Evolutionary conservation across 345 rosid species (phyloP), one percentile per base, ranked within the genome.

Genomic region (Pistacia integerrima): DNA sequence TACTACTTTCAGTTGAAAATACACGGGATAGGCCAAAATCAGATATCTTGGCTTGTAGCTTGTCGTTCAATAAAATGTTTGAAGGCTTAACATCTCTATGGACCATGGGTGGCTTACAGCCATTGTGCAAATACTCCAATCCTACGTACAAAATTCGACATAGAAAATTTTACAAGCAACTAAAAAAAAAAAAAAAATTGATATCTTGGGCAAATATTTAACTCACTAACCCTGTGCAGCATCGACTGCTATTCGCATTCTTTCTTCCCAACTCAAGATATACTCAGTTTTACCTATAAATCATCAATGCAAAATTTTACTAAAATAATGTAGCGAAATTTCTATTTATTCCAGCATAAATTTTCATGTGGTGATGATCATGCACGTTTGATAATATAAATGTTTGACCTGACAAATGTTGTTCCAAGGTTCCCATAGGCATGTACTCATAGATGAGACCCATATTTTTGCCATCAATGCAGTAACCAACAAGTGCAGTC

Each of bases 191-290:
- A n/a, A 68, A n/a, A 51, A 13, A 8, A 6, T 4, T n/a, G 33
- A 30, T 30, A 30, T 30, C 33, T 30, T 30, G 33, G 33, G 33
- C 2, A 30, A 2, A 30, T 30, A 30, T 30, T 2, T 30, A 30
- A 30, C 16, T 10, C 9, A n/a, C 38, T 76, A 54, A 89, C 92
- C 92, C 81, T 85, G 86, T 44, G 89, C 92, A 28, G 90, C 83
- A 12, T 85, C 90, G 38, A 80, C 65, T 5, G 84, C 89, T 79
- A 89, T 89, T 71, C 61, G 69, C 33, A 85, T 77, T 20, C 90
- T 89, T 6, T n/a, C 67, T 75, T 71, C 76, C 84, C 84, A 82
- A 67, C 67, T 78, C 48, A 75, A 54, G 14, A 22, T 33, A 22
- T 16, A 1, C 22, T 8, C 10, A 20, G 8, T 2, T 36, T 25